Evolutionary conservation across 2,329 filamentous ascomycete genomes (phyloP).

Genomic region (Metarhizium rileyi): DNA sequence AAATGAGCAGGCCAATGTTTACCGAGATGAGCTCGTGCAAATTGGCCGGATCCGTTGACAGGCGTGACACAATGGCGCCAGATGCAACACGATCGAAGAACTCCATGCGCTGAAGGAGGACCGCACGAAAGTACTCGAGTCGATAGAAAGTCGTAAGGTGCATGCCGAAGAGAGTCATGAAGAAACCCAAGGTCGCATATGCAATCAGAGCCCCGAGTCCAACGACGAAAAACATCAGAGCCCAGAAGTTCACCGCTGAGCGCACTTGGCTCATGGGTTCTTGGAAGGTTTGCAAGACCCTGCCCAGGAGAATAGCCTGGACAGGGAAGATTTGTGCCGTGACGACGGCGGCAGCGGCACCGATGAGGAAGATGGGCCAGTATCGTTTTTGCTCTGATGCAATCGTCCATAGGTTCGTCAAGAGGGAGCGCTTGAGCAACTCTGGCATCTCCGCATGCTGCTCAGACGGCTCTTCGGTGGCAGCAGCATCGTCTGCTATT

Average conservation of each 20-base stretch:
- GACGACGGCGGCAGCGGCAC: slow-evolving; percentile 29
- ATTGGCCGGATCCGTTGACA: slow-evolving; percentile 55
- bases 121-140: slow-evolving; percentile 46
- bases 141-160: slow-evolving; percentile 53
- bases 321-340: slow-evolving; percentile 23
- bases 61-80: slow-evolving; percentile 51
- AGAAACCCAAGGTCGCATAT: slow-evolving; percentile 34
- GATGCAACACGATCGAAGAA: slow-evolving; percentile 54
- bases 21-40: slow-evolving; percentile 60
- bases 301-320: slow-evolving; percentile 45
- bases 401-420: slow-evolving; percentile 33
- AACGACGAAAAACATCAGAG: slow-evolving; percentile 54
- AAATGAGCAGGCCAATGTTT: slow-evolving; percentile 58
- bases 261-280: slow-evolving; percentile 24
- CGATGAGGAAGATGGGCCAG: slow-evolving; percentile 36
- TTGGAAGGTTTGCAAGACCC: slow-evolving; percentile 40
- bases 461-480: slow-evolving; percentile 29
- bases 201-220: slow-evolving; percentile 41
- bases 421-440: slow-evolving; percentile 30
- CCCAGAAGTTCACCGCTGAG: slow-evolving; percentile 44
- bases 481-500: slow-evolving; percentile 27
- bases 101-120: slow-evolving; percentile 50
- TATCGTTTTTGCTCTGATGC: slow-evolving; percentile 40
- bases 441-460: slow-evolving; percentile 12
- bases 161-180: slow-evolving; percentile 50